Evolutionary conservation across 2,329 filamentous ascomycete genomes (phyloP), one percentile per base, ranked within the genome.

Genomic region (Dactylellina sp.): DNA sequence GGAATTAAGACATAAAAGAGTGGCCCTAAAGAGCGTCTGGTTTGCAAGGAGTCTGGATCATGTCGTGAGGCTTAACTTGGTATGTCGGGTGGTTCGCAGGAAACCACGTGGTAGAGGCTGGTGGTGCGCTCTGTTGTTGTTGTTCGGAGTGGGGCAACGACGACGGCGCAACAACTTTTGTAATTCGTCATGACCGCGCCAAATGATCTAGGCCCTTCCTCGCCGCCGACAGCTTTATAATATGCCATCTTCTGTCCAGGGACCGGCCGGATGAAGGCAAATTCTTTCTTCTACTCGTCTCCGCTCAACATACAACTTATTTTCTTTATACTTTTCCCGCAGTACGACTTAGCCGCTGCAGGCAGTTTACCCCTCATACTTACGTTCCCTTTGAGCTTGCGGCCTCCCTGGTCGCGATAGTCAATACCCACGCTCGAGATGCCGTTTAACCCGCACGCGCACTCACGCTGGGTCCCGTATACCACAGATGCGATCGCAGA

Each of bases 381-480:
- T 9, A 32, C 28, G 9, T 24, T 32, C 7, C 25, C 24, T 18
- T 53, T 25, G 16, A 53, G 9, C 9, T 53, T 18, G 7, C 22
- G 14, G 18, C 46, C 46, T 18, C 11, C n/a, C 16, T n/a, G n/a
- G 16, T 25, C 46, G 11, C n/a, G 47, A 6, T 7, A 52, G 4
- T 3, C 11, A 14, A 28, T 56, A 56, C 52, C 18, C 22, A n/a
- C 16, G 16, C 28, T n/a, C 37, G 14, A 40, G 56, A 74, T 74
- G 70, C 61, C 61, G 12, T 74, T 66, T 40, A 57, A 80, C 79
- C 42, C 56, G 40, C 37, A 81, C 78, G 64, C 82, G 80, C 71
- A 81, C 79, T 57, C 63, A 22, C 56, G 56, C 20, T 75, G 71
- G 70, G 50, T 70, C 7, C 71, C 71, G 18, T 77, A 77, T 56